These are phyloP conservation scores for Cordyceps cicadae DNA, from an alignment of 2,329 filamentous ascomycete species.

Conservation along the genomic window DNA sequence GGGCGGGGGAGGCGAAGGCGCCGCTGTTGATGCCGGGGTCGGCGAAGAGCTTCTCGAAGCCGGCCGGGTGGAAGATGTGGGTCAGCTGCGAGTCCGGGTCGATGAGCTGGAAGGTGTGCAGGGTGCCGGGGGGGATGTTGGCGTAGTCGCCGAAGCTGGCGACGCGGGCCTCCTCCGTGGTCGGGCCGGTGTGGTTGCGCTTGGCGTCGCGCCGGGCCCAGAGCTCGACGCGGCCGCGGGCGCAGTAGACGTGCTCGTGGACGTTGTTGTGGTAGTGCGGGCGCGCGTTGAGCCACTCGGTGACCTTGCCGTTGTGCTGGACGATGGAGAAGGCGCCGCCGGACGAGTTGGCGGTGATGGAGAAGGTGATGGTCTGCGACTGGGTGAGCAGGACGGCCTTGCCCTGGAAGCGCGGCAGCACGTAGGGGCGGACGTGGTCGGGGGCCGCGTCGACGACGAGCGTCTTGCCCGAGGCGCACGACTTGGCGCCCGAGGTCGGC, in stretches of 20 bases:
- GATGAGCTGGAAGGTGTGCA: slow-evolving; percentile 19
- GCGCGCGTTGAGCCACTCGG: slow-evolving; percentile 15
- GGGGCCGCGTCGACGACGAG: slow-evolving; percentile 16
- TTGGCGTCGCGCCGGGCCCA: slow-evolving; percentile 16
- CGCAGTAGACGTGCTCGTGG: slow-evolving; percentile 19
- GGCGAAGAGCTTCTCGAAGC: slow-evolving; percentile 18
- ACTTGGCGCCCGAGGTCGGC: not conserved
- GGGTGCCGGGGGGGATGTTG: slow-evolving; percentile 15
- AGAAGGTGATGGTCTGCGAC: slow-evolving; percentile 18
- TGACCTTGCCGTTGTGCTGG: slow-evolving; percentile 17
- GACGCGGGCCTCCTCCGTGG: slow-evolving; percentile 16
- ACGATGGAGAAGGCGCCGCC: slow-evolving; percentile 18
- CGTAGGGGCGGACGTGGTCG: slow-evolving; percentile 17
- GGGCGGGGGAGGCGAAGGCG: slow-evolving; percentile 10
- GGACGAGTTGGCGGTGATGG: slow-evolving; percentile 18
- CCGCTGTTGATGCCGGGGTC: slow-evolving; percentile 10
- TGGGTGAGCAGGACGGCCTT: slow-evolving; percentile 16
- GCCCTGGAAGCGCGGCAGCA: slow-evolving; percentile 18
- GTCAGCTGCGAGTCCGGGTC: slow-evolving; percentile 18
- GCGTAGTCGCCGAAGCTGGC: slow-evolving; percentile 17
- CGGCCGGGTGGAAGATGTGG: slow-evolving; percentile 18
- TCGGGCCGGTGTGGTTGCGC: slow-evolving; percentile 12
- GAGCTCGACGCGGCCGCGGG: slow-evolving; percentile 16
- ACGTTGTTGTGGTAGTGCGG: slow-evolving; percentile 15
- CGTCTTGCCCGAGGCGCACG: not conserved